Conservation (phyloP, 2,329 filamentous ascomycete species). For the Coccinonectria pachysandricola region DNA sequence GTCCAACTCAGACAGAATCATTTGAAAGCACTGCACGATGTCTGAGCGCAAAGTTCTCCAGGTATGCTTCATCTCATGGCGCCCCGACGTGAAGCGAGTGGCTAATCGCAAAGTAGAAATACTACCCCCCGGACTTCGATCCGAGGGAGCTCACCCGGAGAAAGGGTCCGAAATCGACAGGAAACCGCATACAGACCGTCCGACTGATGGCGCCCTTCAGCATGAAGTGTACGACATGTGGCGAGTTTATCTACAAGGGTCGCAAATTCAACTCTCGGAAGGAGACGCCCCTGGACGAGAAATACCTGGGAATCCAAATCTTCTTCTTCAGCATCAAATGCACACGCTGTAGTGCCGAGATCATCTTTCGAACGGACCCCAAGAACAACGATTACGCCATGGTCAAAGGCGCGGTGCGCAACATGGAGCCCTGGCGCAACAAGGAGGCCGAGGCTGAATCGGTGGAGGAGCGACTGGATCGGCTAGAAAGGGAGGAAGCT, state of each 20-base stretch:
- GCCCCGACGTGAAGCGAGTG: neutral
- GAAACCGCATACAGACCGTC: constrained; percentile 75
- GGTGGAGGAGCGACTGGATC: constrained; percentile 75
- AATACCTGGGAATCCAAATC: constrained; percentile 80
- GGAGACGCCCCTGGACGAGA: constrained; percentile 77
- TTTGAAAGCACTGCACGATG: too few relatives aligned
- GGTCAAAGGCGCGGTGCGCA: constrained; percentile 76
- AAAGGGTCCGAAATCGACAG: constrained; percentile 58
- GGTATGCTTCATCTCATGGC: constrained; percentile 7
- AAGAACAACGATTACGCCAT: constrained; percentile 86
- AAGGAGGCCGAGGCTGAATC: constrained; percentile 59
- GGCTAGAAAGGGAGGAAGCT: constrained; percentile 66
- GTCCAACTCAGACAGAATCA: constrained; percentile 1
- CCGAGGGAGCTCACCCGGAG: constrained; percentile 67
- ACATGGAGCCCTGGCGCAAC: constrained; percentile 83
- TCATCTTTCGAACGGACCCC: constrained; percentile 89
- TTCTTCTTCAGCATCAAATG: constrained; percentile 78
- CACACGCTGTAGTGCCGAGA: constrained; percentile 75
- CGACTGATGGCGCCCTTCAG: constrained; percentile 59
- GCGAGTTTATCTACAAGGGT: constrained; percentile 83
- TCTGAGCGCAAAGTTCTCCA: constrained; percentile 75
- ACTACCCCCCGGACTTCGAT: constrained; percentile 76
- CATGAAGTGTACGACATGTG: constrained; percentile 37
- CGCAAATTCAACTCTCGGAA: constrained; percentile 95
- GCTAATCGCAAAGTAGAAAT: constrained; percentile 30